Conservation (phyloP, 768 basidiomycete genomes). For the Lactifluus subvellereus region DNA sequence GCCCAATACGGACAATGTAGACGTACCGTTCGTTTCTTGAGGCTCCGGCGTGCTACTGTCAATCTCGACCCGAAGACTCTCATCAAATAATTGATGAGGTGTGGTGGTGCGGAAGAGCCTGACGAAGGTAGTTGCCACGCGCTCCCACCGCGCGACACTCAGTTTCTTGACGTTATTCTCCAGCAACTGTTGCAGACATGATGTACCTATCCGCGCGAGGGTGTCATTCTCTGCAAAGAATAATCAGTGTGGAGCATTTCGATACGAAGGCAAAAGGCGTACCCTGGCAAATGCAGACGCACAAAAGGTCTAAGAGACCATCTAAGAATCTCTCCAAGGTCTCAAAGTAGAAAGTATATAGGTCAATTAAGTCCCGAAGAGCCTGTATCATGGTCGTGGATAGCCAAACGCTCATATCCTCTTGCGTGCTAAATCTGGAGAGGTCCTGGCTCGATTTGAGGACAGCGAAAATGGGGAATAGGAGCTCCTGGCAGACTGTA, state of each 20-base stretch:
- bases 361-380: constrained; percentile 87
- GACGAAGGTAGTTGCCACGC: constrained; percentile 86
- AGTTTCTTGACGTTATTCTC: constrained; percentile 91
- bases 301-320: constrained; percentile 86
- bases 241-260: background rate
- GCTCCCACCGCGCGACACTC: constrained; percentile 81
- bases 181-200: constrained; percentile 92
- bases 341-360: constrained; percentile 94
- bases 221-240: constrained; percentile 84
- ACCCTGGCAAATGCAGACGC: constrained; percentile 99
- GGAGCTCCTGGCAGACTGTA: constrained; percentile 89
- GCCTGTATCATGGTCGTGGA: constrained; percentile 99
- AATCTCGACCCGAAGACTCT: constrained; percentile 79
- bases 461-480: constrained; percentile 98
- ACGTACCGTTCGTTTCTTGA: constrained; percentile 39
- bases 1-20: background rate
- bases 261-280: constrained; percentile 23
- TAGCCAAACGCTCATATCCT: constrained; percentile 99
- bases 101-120: constrained; percentile 97
- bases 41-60: constrained; percentile 52
- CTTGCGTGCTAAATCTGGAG: constrained; percentile 89
- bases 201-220: constrained; percentile 93
- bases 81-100: constrained; percentile 95
- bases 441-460: constrained; percentile 89
- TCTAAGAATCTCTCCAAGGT: constrained; percentile 87